Conservation (phyloP, 371 early-diverging fungal species). For the Blakeslea trispora region DNA sequence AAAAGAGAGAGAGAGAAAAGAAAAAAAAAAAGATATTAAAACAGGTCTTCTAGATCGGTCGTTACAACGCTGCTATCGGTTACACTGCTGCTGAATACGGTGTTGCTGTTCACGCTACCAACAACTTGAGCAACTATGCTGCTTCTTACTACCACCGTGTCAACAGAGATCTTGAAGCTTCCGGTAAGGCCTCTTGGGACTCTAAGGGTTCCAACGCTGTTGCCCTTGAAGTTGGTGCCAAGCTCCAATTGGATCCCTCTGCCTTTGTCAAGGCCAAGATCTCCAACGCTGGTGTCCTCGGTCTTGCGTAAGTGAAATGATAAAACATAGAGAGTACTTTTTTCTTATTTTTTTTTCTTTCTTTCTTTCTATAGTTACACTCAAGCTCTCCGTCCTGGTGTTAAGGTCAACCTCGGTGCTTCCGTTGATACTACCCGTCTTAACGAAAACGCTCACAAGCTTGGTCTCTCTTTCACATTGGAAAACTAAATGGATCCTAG, state of each 20-base stretch:
- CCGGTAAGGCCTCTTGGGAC: slow-evolving; percentile 93
- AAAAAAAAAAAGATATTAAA: too few relatives aligned
- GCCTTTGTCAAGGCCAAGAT: slow-evolving; percentile 97
- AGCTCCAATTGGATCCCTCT: slow-evolving; percentile 85
- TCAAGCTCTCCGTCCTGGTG: slow-evolving; percentile 91
- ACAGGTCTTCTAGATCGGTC: slow-evolving; percentile 64
- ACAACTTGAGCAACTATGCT: slow-evolving; percentile 73
- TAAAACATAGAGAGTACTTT: too few relatives aligned
- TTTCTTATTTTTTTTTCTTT: neutral
- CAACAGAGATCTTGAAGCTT: slow-evolving; percentile 87
- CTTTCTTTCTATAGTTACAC: slow-evolving; percentile 64
- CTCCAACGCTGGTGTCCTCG: slow-evolving; percentile 91
- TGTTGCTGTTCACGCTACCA: slow-evolving; percentile 82
- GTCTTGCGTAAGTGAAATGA: slow-evolving; percentile 62
- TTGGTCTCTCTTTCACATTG: slow-evolving; percentile 89
- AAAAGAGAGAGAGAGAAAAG: too few relatives aligned
- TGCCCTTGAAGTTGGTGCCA: slow-evolving; percentile 93
- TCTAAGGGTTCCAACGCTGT: slow-evolving; percentile 73
- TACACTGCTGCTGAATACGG: slow-evolving; percentile 87
- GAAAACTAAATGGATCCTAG: slow-evolving; percentile 63
- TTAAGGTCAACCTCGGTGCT: slow-evolving; percentile 93
- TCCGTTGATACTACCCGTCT: slow-evolving; percentile 90
- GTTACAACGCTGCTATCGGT: slow-evolving; percentile 86
- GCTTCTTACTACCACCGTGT: slow-evolving; percentile 97
- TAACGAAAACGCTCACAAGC: slow-evolving; percentile 93